phyloP scores from a whole-genome alignment of 2,329 filamentous ascomycete species.

The Neofusicoccum kwambonambiense region DNA sequence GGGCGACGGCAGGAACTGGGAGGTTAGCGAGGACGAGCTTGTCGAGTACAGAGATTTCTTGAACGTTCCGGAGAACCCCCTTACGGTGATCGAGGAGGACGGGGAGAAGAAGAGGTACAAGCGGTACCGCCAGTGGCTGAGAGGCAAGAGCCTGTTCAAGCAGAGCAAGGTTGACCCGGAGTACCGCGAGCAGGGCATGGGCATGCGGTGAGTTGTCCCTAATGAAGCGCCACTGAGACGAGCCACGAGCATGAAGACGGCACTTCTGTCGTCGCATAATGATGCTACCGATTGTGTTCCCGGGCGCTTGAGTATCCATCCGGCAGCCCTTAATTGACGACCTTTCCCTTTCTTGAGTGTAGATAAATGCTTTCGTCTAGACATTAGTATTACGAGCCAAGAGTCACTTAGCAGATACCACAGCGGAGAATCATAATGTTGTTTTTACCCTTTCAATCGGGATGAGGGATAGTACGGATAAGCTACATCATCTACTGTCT shows the following conservation, averaged over 20 bases:
- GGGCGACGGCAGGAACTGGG: constrained; percentile 44
- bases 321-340: background rate
- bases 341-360: background rate
- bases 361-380: background rate
- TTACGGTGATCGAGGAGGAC: constrained; percentile 87
- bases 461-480: too few species aligned
- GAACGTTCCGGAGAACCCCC: constrained; percentile 72
- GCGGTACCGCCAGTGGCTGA: constrained; percentile 91
- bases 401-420: too few species aligned
- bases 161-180: constrained; percentile 62
- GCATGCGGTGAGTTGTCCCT: background rate
- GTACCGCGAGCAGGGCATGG: constrained; percentile 26
- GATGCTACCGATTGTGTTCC: background rate
- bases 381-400: too few species aligned
- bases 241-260: background rate
- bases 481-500: too few species aligned
- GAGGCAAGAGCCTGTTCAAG: constrained; percentile 94
- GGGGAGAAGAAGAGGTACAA: constrained; percentile 92
- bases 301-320: background rate
- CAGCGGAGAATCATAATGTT: too few species aligned
- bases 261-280: background rate
- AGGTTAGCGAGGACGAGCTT: constrained; percentile 62
- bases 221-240: background rate
- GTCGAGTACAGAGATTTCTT: constrained; percentile 76
- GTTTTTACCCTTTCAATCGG: too few species aligned